Evolutionary conservation across 1,139 yeast genomes (phyloP).

Genomic region (Pichia sp.): DNA sequence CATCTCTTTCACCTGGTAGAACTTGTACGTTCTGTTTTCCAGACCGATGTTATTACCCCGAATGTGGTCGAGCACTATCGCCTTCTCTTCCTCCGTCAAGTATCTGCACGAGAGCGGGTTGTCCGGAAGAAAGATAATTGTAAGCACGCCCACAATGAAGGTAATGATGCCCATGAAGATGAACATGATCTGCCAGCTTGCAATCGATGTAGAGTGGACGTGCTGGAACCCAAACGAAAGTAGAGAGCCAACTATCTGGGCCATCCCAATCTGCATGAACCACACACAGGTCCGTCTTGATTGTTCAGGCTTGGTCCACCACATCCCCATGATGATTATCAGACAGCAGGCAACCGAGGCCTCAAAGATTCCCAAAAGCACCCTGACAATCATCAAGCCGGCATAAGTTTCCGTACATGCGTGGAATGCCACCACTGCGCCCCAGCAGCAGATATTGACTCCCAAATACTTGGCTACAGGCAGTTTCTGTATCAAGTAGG

Average conservation of each 20-base stretch:
- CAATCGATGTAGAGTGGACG: conserved; percentile 25
- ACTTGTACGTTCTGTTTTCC: conserved; percentile 34
- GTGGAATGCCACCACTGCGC: conserved; percentile 18
- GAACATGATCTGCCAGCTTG: conserved; percentile 25
- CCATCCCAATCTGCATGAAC: conserved; percentile 40
- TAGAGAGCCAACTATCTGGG: conserved; percentile 40
- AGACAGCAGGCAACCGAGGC: conserved; percentile 16
- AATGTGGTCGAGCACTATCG: conserved; percentile 26
- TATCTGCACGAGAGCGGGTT: conserved; percentile 22
- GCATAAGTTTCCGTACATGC: conserved; percentile 17
- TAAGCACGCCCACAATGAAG: conserved; percentile 19
- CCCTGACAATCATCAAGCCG: conserved; percentile 15
- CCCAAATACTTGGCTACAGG: conserved; percentile 16
- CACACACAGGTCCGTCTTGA: conserved; percentile 37
- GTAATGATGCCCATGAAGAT: conserved; percentile 26
- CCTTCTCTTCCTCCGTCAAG: conserved; percentile 29
- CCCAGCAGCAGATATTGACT: conserved; percentile 12
- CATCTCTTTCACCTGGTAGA: conserved; percentile 20
- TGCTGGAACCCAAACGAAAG: conserved; percentile 42
- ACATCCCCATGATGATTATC: conserved; percentile 33
- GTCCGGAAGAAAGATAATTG: conserved; percentile 10
- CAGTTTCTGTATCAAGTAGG: conserved; percentile 13
- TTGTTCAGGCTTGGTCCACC: conserved; percentile 40
- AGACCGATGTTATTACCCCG: conserved; percentile 38
- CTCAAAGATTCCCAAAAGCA: conserved; percentile 17